Evolutionary conservation across 2,329 filamentous ascomycete genomes (phyloP), one percentile per base, ranked within the genome.

Genomic region (Cordyceps farinosa): DNA sequence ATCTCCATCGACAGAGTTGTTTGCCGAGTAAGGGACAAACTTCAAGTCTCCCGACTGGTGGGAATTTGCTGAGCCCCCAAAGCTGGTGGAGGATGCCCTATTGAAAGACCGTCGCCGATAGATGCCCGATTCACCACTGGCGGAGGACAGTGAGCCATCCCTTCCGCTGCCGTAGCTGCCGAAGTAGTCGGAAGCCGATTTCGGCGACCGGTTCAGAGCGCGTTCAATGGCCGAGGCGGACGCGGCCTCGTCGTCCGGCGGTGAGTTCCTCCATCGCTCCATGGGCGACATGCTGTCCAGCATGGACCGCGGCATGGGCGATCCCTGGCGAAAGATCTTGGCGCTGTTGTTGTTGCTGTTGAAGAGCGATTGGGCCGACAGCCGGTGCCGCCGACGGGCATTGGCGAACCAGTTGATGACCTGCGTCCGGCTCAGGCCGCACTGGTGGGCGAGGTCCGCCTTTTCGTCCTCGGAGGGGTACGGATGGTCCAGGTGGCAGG

Each of bases 341-440:
- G 65, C 66, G 44, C 29, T 53, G 17, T 68, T 71, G 5, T 63
- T 67, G n/a, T 66, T 66, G 47, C 27, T 51, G n/a, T 68, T 71
- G 27, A 67, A 52, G 27, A 71, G 71, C 4, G 70, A 69, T 27
- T 70, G 71, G 44, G 69, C 44, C 53, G 73, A 69, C 44, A 79
- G 69, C 8, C 79, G 76, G 48, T 82, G 77, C 1, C 80, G 79
- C 8, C 81, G 76, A 27, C 81, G 74, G 1, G 79, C 80, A 66
- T 83, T 83, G 29, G 79, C 76, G 66, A 83, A 82, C 80, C 80
- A 83, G 58, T 80, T 81, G 29, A 77, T 71, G 3, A 83, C 76
- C 40, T 81, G 78, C 1, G 74, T 78, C 56, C 72, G 72, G 27
- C 76, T 81, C 17, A 83, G 73, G 0, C 80, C 80, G 0, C 80